Conservation (phyloP, 1,139 yeast genomes). For the Blastobotrys serpentis region DNA sequence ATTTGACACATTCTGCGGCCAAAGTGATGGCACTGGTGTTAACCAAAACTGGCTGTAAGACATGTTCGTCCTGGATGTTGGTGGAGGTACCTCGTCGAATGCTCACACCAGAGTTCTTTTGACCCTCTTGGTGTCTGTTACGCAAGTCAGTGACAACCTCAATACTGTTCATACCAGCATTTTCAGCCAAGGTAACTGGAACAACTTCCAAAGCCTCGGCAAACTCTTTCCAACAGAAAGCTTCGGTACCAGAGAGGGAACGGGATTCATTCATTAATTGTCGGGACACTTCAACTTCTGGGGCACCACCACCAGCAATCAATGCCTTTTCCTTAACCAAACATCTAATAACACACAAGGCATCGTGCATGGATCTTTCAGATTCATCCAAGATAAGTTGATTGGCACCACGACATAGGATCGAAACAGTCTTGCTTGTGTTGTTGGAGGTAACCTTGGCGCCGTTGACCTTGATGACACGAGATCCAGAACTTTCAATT, state of each 20-base stretch:
- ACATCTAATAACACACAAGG: constrained; percentile 94
- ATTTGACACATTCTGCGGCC: constrained; percentile 95
- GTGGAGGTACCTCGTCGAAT: constrained; percentile 93
- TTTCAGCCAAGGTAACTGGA: constrained; percentile 96
- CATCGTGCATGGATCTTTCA: constrained; percentile 95
- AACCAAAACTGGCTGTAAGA: constrained; percentile 92
- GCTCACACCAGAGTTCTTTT: constrained; percentile 90
- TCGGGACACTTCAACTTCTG: constrained; percentile 92
- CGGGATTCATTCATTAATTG: constrained; percentile 75
- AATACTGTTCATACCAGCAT: constrained; percentile 94
- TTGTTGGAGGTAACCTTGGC: constrained; percentile 58
- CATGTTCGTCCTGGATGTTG: constrained; percentile 90
- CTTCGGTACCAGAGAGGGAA: constrained; percentile 82
- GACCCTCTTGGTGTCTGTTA: constrained; percentile 88
- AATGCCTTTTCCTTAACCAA: constrained; percentile 90
- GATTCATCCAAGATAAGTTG: constrained; percentile 87
- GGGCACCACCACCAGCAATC: constrained; percentile 99
- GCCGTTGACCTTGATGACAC: constrained; percentile 87
- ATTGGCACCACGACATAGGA: constrained; percentile 94
- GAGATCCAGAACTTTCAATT: constrained; percentile 88
- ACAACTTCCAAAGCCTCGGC: constrained; percentile 94
- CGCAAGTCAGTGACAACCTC: constrained; percentile 93
- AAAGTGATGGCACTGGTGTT: constrained; percentile 89
- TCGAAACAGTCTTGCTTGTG: constrained; percentile 73
- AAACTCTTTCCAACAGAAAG: constrained; percentile 92